Evolutionary conservation across 148 eudicot species (phyloP).

Genomic region (Agrostemma githago): DNA sequence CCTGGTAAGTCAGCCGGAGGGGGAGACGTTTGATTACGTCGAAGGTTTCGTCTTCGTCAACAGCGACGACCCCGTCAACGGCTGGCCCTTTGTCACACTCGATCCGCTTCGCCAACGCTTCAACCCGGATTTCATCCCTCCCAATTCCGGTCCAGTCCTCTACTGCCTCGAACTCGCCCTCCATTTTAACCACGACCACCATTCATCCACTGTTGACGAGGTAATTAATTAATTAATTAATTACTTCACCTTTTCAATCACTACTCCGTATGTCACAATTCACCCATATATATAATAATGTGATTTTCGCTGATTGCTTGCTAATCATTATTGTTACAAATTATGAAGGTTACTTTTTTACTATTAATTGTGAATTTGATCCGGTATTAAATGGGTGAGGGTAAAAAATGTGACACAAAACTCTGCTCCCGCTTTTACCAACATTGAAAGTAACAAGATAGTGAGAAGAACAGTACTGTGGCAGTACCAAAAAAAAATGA

Average conservation of each 20-base stretch:
- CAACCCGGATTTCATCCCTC: slow-evolving; percentile 48
- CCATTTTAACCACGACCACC: slow-evolving; percentile 38
- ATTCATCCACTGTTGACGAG: slow-evolving; percentile 34
- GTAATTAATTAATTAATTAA: slow-evolving; percentile 25
- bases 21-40: slow-evolving; percentile 58
- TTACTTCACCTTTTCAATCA: not conserved
- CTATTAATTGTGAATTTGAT: no score
- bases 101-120: slow-evolving; percentile 37
- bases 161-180: slow-evolving; percentile 81
- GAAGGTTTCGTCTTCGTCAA: slow-evolving; percentile 86
- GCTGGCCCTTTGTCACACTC: slow-evolving; percentile 63
- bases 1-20: slow-evolving; percentile 41
- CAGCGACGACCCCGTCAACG: slow-evolving; percentile 73
- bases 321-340: not conserved
- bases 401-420: not conserved
- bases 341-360: not conserved
- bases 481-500: not conserved
- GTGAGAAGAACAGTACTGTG: slow-evolving; percentile 4
- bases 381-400: not conserved
- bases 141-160: slow-evolving; percentile 47
- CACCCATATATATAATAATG: not conserved
- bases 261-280: not conserved
- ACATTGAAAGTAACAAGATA: not conserved
- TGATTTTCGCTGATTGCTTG: not conserved
- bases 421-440: not conserved